These are phyloP conservation scores for Dissoconium aciculare DNA, from an alignment of 2,329 filamentous ascomycete species.

Conservation along the genomic window DNA sequence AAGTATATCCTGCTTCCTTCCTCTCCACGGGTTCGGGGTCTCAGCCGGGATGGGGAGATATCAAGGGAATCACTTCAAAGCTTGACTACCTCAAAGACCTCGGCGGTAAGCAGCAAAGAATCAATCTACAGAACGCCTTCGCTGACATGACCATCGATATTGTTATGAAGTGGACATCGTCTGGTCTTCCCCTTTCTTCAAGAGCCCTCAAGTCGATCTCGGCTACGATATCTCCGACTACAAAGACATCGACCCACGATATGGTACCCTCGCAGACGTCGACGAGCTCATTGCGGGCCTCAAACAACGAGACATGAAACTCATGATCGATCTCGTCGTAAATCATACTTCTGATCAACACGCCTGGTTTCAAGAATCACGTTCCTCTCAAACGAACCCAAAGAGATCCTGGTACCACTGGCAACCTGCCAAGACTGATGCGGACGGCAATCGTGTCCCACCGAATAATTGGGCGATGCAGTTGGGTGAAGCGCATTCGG, in stretches of 20 bases:
- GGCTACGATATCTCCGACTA: conserved; percentile 38
- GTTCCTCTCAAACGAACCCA: conserved; percentile 34
- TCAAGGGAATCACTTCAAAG: conserved; percentile 49
- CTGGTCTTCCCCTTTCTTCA: conserved; percentile 49
- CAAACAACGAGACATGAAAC: conserved; percentile 32
- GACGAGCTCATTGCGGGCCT: conserved; percentile 30
- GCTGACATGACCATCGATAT: background rate
- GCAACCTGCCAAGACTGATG: conserved; percentile 41
- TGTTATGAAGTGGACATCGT: conserved; percentile 45
- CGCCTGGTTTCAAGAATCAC: conserved; percentile 43
- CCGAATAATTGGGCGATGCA: conserved; percentile 40
- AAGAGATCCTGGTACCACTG: conserved; percentile 54
- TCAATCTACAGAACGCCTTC: conserved; percentile 26
- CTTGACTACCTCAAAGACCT: conserved; percentile 49
- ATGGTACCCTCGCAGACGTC: conserved; percentile 33
- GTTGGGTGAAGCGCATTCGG: conserved; percentile 26
- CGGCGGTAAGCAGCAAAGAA: conserved; percentile 25
- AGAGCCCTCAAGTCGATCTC: conserved; percentile 38
- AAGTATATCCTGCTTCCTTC: conserved; percentile 46
- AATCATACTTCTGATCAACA: conserved; percentile 32
- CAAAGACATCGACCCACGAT: conserved; percentile 33
- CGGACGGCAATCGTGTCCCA: conserved; percentile 39
- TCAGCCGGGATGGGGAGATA: conserved; percentile 44
- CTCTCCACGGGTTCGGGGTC: conserved; percentile 40
- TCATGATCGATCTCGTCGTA: conserved; percentile 33